phyloP scores from a whole-genome alignment of 805 yeast genomes.

The Myxozyma neglecta region DNA sequence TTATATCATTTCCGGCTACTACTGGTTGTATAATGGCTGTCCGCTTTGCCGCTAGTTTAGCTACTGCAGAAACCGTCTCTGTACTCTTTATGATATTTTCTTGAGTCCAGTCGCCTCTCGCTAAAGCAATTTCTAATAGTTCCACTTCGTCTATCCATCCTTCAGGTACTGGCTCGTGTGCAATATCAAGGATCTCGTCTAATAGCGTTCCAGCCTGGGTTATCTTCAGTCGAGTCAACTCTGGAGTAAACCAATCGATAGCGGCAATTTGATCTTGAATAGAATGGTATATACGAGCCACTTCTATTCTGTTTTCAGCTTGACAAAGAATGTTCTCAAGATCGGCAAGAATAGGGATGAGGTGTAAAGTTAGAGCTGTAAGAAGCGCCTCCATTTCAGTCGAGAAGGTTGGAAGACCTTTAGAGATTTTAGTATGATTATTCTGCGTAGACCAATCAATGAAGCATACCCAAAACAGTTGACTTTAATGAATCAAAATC shows the following conservation, averaged over 20 bases:
- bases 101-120: slow-evolving; percentile 8
- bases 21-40: not conserved
- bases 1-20: not conserved
- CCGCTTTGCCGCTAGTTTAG: not conserved
- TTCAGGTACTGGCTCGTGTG: slow-evolving; percentile 27
- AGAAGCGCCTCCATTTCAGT: slow-evolving; percentile 8
- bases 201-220: slow-evolving; percentile 13
- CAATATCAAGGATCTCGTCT: slow-evolving; percentile 23
- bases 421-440: not conserved
- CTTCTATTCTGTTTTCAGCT: slow-evolving; percentile 8
- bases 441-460: not conserved
- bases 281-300: slow-evolving; percentile 5
- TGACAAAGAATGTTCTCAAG: slow-evolving; percentile 1
- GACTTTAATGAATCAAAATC: slow-evolving; percentile 4
- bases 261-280: not conserved
- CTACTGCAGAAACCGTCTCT: not conserved
- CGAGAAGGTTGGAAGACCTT: not conserved
- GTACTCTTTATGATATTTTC: not conserved
- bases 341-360: slow-evolving; percentile 8
- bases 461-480: slow-evolving; percentile 1
- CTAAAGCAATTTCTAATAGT: slow-evolving; percentile 10
- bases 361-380: slow-evolving; percentile 3
- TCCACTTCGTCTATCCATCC: slow-evolving; percentile 28
- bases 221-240: not conserved
- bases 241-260: slow-evolving; percentile 2